Conservation (phyloP, 176 grass and related monocot species). For the Juncus effusus region DNA sequence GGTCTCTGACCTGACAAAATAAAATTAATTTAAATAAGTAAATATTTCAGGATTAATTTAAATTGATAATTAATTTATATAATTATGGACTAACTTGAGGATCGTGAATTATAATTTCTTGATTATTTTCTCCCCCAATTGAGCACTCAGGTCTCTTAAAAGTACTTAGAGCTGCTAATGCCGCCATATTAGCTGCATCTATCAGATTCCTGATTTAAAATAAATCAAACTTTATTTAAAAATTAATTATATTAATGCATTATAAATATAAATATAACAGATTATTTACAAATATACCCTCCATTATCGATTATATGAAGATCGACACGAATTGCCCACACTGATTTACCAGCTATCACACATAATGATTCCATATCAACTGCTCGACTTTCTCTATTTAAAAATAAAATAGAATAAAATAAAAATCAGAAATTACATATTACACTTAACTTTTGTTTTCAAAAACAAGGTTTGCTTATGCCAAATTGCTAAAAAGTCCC, state of each 20-base stretch:
- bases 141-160: conserved; percentile 86
- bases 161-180: conserved; percentile 74
- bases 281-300: conserved; percentile 50
- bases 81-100: conserved; percentile 48
- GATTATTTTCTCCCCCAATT: conserved; percentile 65
- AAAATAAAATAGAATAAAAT: conserved; percentile 3
- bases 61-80: neutral
- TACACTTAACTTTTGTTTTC: no score
- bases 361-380: conserved; percentile 97
- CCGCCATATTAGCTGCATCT: conserved; percentile 88
- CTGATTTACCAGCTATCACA: conserved; percentile 80
- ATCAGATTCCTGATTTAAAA: conserved; percentile 69
- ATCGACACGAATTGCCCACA: conserved; percentile 80
- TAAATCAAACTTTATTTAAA: conserved; percentile 8
- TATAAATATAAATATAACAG: neutral
- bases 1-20: conserved; percentile 67
- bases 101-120: conserved; percentile 76
- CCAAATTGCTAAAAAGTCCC: neutral
- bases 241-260: neutral
- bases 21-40: conserved; percentile 30
- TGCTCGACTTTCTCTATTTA: conserved; percentile 73
- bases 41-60: conserved; percentile 7
- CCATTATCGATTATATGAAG: conserved; percentile 99
- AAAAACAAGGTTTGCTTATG: no score
- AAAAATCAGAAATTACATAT: no score